A percentile compares a stretch with the other conserved stretches of the same genome.
phyloP scores from a whole-genome alignment of 2,329 filamentous ascomycete genomes.

The Fusarium verrucosum region DNA sequence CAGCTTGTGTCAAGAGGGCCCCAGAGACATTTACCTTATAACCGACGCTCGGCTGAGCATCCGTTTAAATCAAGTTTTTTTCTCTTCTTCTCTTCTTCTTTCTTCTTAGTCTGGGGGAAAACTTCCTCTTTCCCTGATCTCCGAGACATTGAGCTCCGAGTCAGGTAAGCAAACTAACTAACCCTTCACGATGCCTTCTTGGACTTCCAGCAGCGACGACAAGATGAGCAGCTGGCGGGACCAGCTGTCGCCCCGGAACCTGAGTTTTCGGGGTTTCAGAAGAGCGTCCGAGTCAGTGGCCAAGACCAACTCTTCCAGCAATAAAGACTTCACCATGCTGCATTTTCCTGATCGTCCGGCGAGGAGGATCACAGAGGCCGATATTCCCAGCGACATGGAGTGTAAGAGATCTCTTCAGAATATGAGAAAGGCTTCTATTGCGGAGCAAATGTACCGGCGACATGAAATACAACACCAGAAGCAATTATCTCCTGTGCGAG shows the following conservation, averaged over 20 bases:
- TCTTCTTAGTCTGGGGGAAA: too few species aligned
- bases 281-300: slow-evolving; percentile 31
- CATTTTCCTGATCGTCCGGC: slow-evolving; percentile 40
- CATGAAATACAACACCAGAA: slow-evolving; percentile 17
- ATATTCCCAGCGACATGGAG: slow-evolving; percentile 41
- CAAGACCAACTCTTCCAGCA: slow-evolving; percentile 9
- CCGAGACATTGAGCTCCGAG: slow-evolving; percentile 18
- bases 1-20: not conserved
- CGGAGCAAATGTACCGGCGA: slow-evolving; percentile 19
- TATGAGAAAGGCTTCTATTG: slow-evolving; percentile 31
- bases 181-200: slow-evolving; percentile 29
- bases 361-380: slow-evolving; percentile 28
- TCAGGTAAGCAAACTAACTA: not conserved
- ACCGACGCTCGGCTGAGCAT: slow-evolving; percentile 2
- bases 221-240: slow-evolving; percentile 39
- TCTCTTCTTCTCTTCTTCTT: too few species aligned
- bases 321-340: slow-evolving; percentile 33
- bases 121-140: slow-evolving; percentile 1
- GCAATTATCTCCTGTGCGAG: slow-evolving; percentile 11
- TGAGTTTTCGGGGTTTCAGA: slow-evolving; percentile 34
- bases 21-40: slow-evolving; percentile 20
- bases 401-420: slow-evolving; percentile 28
- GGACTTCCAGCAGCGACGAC: slow-evolving; percentile 27
- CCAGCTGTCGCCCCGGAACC: slow-evolving; percentile 30
- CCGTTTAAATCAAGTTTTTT: slow-evolving; percentile 12